These are phyloP conservation scores for Calonectria crousiana DNA, from an alignment of 2,329 filamentous ascomycete species.

Conservation along the genomic window DNA sequence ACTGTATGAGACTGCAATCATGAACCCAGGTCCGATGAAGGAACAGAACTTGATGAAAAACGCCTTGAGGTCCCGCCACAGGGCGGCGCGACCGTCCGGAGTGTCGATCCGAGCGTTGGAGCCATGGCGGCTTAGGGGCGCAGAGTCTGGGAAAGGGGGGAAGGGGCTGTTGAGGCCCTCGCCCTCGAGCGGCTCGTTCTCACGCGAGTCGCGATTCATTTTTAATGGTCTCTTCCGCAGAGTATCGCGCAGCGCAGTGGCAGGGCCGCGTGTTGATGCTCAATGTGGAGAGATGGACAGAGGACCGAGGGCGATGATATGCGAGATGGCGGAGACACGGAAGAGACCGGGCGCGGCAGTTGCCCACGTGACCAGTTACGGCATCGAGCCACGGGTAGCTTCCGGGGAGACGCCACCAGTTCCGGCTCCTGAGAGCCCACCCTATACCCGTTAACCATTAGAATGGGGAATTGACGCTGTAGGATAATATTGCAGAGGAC, in stretches of 20 bases:
- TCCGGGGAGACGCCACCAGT: background rate
- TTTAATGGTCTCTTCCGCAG: background rate
- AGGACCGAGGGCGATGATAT: background rate
- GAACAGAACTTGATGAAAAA: constrained; percentile 47
- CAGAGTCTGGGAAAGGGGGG: constrained; percentile 20
- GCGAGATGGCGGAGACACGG: background rate
- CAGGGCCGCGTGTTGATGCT: background rate
- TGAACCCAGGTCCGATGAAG: constrained; percentile 76
- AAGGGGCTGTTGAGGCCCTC: constrained; percentile 30
- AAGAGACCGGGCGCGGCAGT: background rate
- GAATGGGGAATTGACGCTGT: background rate
- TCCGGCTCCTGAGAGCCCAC: background rate
- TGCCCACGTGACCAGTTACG: background rate
- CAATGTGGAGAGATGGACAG: background rate
- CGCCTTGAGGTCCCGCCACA: constrained; percentile 31
- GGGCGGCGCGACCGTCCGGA: background rate
- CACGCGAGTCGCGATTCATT: constrained; percentile 32
- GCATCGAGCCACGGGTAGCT: background rate
- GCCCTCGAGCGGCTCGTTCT: constrained; percentile 27
- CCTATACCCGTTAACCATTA: background rate
- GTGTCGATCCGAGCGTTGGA: constrained; percentile 20
- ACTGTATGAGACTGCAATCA: constrained; percentile 72
- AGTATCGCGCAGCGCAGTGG: background rate
- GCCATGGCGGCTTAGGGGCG: constrained; percentile 24
- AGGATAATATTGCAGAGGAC: background rate